phyloP scores from a whole-genome alignment of 2,329 filamentous ascomycete genomes.

The Claviceps humidiphila region DNA sequence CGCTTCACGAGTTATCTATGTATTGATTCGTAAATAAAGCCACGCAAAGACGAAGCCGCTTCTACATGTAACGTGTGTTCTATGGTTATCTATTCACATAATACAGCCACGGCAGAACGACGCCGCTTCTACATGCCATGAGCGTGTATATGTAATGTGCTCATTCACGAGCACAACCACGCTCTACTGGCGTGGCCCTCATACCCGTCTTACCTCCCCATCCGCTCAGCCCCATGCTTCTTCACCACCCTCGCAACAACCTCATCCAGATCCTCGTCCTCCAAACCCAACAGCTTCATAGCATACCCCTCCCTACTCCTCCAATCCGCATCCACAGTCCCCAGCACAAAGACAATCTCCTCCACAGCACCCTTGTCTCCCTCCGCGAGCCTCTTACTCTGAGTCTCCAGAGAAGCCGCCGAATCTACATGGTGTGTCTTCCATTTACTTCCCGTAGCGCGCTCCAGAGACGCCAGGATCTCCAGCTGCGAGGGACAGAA shows the following conservation, averaged over 20 bases:
- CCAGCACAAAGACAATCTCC: slow-evolving; percentile 36
- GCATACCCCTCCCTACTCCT: slow-evolving; percentile 29
- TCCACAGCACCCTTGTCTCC: slow-evolving; percentile 27
- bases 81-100: too few relatives aligned
- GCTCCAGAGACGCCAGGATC: slow-evolving; percentile 35
- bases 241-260: slow-evolving; percentile 24
- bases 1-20: too few relatives aligned
- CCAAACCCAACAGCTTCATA: slow-evolving; percentile 32
- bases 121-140: too few relatives aligned
- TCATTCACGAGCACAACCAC: too few relatives aligned
- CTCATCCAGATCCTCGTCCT: slow-evolving; percentile 32
- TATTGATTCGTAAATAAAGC: too few relatives aligned
- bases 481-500: slow-evolving; percentile 34
- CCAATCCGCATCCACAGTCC: slow-evolving; percentile 35
- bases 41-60: too few relatives aligned
- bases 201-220: not conserved
- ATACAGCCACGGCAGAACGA: too few relatives aligned
- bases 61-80: too few relatives aligned
- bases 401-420: slow-evolving; percentile 24
- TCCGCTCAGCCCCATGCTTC: slow-evolving; percentile 4
- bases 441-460: slow-evolving; percentile 30
- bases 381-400: slow-evolving; percentile 23
- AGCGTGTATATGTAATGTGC: too few relatives aligned
- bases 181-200: too few relatives aligned
- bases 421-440: slow-evolving; percentile 20